These are phyloP conservation scores for Lactuca saligna DNA, from an alignment of 129 eudicot genomes.

Conservation along the genomic window DNA sequence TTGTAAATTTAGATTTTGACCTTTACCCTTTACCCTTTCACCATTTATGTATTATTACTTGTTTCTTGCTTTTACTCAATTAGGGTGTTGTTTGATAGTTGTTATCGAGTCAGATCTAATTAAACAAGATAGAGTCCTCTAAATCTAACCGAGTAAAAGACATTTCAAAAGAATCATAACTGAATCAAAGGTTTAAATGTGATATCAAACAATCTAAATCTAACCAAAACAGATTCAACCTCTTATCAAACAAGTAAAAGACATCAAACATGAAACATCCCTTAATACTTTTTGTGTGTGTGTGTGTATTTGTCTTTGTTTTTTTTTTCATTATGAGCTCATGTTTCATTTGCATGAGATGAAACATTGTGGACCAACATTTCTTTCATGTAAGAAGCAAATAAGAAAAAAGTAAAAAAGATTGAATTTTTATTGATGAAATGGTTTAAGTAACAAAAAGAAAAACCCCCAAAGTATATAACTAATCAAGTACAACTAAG, in stretches of 20 bases:
- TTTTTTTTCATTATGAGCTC: not conserved
- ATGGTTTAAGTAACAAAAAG: constrained; percentile 48
- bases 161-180: too few species aligned
- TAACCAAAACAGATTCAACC: not conserved
- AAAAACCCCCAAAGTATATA: constrained; percentile 36
- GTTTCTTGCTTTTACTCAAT: not conserved
- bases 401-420: constrained; percentile 13
- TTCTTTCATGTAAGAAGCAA: not conserved
- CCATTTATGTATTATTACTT: not conserved
- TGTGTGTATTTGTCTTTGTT: too few species aligned
- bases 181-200: too few species aligned
- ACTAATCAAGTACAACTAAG: constrained; percentile 46
- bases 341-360: not conserved
- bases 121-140: too few species aligned
- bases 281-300: too few species aligned
- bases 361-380: too few species aligned
- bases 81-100: too few species aligned
- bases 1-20: not conserved
- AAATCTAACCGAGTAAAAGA: too few species aligned
- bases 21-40: constrained; percentile 9
- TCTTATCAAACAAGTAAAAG: too few species aligned
- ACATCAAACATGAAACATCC: too few species aligned
- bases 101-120: too few species aligned
- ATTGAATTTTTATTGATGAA: constrained; percentile 46
- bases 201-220: not conserved